Evolutionary conservation across 257 asterid species (phyloP).

Genomic region (Solanum chiquidenum): DNA sequence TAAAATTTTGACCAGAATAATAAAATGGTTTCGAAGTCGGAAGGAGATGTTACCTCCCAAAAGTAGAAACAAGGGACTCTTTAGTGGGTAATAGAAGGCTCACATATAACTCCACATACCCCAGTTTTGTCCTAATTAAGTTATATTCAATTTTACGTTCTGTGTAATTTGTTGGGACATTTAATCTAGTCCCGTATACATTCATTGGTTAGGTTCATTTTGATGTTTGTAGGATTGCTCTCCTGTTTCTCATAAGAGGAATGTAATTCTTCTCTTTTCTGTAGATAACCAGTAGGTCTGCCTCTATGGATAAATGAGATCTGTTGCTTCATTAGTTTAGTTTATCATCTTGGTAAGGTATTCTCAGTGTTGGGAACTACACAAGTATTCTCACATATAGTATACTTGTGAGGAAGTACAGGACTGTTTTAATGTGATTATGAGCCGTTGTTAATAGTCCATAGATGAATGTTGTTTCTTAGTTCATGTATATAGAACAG

Average conservation of each 20-base stretch:
- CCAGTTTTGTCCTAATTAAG: neutral
- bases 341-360: neutral
- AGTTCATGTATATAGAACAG: neutral
- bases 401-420: neutral
- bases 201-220: neutral
- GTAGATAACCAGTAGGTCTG: neutral
- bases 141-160: neutral
- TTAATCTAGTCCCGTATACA: neutral
- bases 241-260: neutral
- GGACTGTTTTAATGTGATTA: neutral
- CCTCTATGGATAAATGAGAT: neutral
- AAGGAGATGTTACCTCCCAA: neutral
- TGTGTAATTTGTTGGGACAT: neutral
- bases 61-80: neutral
- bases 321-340: neutral
- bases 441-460: neutral
- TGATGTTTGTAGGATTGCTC: neutral
- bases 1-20: neutral
- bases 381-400: neutral
- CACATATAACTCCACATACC: neutral
- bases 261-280: neutral
- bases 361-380: neutral
- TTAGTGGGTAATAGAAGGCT: neutral
- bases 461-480: neutral
- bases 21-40: neutral